These are phyloP conservation scores for Clathrospora elynae DNA, from an alignment of 2,329 filamentous ascomycete species.

Conservation along the genomic window DNA sequence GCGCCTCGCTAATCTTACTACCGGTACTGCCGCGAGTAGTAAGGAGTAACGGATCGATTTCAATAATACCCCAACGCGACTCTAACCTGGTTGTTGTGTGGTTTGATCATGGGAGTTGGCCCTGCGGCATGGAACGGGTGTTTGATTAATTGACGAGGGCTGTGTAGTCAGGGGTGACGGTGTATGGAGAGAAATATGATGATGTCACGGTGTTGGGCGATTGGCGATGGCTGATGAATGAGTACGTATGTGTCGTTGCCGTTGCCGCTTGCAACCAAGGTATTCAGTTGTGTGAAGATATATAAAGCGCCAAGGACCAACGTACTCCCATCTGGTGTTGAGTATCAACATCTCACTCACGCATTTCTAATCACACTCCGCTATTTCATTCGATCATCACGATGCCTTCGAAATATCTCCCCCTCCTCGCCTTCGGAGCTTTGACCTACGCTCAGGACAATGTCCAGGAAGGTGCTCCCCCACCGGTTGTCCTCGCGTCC, in stretches of 20 bases:
- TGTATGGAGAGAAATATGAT: no score
- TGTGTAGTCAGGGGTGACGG: no score
- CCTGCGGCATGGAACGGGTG: no score
- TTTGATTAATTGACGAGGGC: no score
- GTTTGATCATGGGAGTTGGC: no score
- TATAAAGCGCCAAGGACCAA: not conserved
- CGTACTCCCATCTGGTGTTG: not conserved
- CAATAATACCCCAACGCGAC: no score
- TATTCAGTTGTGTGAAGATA: no score
- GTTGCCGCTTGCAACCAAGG: no score
- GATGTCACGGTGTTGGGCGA: no score
- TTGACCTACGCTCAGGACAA: conserved; percentile 20
- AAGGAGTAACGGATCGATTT: conserved; percentile 8
- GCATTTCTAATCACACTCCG: not conserved
- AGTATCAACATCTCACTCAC: not conserved
- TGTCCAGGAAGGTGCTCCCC: conserved; percentile 25
- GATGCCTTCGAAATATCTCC: conserved; percentile 11
- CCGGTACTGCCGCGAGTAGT: not conserved
- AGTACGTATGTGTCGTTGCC: no score
- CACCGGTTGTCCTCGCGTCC: conserved; percentile 21
- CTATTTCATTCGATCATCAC: not conserved
- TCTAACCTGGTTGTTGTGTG: no score
- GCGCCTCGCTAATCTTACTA: conserved; percentile 12
- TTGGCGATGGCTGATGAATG: no score
- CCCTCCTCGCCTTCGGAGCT: conserved; percentile 17